A percentile compares a stretch with the other conserved stretches of the same genome.
Conservation (phyloP, 2,329 filamentous ascomycete genomes). For the Sordariomycetes sp. region DNA sequence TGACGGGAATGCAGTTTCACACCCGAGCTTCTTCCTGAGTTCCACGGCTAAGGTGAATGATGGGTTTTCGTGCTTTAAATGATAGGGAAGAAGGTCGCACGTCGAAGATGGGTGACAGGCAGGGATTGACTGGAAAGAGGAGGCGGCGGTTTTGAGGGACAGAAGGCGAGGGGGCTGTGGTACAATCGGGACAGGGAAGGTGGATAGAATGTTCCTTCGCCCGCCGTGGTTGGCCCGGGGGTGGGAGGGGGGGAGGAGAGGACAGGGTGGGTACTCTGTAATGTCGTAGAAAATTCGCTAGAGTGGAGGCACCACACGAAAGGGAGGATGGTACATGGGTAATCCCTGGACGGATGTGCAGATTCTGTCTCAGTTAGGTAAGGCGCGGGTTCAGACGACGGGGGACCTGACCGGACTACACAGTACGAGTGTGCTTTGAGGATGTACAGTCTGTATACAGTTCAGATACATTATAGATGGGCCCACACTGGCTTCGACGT, state of each 20-base stretch:
- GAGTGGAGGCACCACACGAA: background rate
- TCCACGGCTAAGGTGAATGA: no score
- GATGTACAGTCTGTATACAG: background rate
- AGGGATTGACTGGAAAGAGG: background rate
- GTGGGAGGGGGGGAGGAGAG: no score
- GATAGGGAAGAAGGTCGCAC: background rate
- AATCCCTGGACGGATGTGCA: background rate
- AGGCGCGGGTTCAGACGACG: background rate
- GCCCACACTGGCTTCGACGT: background rate
- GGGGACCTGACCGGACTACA: background rate
- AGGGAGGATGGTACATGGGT: background rate
- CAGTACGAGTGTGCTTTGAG: background rate
- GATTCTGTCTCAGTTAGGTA: background rate
- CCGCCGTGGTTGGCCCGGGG: background rate
- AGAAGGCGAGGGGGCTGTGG: background rate
- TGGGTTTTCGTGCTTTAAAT: background rate
- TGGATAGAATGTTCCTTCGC: conserved; percentile 7
- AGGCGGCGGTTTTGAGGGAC: conserved; percentile 3
- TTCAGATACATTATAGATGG: background rate
- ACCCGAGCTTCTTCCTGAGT: background rate
- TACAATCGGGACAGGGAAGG: conserved; percentile 5
- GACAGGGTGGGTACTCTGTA: background rate
- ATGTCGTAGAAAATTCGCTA: background rate
- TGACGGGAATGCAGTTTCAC: background rate
- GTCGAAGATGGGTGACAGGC: background rate